Percentiles rank a stretch among this genome's conserved stretches.
phyloP scores from a whole-genome alignment of 352 stramenopile genomes.

The Globisporangium middletonii region DNA sequence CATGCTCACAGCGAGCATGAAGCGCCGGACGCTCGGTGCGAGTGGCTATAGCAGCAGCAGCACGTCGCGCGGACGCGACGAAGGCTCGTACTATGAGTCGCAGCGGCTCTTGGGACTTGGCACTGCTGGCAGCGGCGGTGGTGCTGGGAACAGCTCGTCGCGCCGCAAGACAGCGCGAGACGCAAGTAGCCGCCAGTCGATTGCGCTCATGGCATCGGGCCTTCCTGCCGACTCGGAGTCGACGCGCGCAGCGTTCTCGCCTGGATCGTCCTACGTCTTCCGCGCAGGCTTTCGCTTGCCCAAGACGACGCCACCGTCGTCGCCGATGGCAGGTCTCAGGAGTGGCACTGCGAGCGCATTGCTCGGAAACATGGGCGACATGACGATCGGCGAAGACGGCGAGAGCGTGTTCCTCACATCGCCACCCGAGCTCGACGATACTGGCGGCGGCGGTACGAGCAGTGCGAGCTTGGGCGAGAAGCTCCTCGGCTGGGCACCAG shows the following conservation, averaged over 20 bases:
- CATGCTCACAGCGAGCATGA: constrained; percentile 69
- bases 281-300: constrained; percentile 50
- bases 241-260: constrained; percentile 30
- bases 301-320: constrained; percentile 32
- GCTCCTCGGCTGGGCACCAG: constrained; percentile 32
- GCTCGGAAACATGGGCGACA: constrained; percentile 1
- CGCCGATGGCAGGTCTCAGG: constrained; percentile 6
- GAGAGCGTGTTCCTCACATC: constrained; percentile 10
- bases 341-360: neutral
- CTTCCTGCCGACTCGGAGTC: constrained; percentile 23
- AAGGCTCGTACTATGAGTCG: constrained; percentile 39
- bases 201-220: constrained; percentile 24
- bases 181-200: constrained; percentile 12
- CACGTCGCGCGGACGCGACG: constrained; percentile 1
- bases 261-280: constrained; percentile 36
- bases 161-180: constrained; percentile 25
- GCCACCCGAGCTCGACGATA: constrained; percentile 14
- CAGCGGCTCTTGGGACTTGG: constrained; percentile 28
- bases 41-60: constrained; percentile 6
- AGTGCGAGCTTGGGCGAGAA: constrained; percentile 16
- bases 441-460: neutral
- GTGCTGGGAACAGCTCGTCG: constrained; percentile 7
- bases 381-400: constrained; percentile 11
- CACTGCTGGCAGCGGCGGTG: constrained; percentile 3
- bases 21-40: constrained; percentile 50